These are phyloP conservation scores for Plenodomus tracheiphilus DNA, from an alignment of 2,329 filamentous ascomycete species.

Conservation along the genomic window DNA sequence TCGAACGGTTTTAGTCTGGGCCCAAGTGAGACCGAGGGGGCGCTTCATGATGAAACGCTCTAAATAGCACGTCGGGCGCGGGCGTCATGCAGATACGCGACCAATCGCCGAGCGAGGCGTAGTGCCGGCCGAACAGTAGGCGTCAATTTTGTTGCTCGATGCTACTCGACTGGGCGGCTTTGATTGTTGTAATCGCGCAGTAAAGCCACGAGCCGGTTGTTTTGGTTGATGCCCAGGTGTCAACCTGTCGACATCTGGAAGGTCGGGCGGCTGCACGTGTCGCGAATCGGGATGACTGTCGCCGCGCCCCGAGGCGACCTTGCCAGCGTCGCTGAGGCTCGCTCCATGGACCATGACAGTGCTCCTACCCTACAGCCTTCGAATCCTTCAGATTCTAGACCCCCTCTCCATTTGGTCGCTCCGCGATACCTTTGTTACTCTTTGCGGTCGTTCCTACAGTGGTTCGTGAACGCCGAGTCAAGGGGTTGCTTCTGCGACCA, in stretches of 20 bases:
- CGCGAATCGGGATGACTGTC: no score
- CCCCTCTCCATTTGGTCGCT: slow-evolving; percentile 4
- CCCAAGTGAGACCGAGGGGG: slow-evolving; percentile 22
- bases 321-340: no score
- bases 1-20: slow-evolving; percentile 16
- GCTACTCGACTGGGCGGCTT: slow-evolving; percentile 9
- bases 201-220: slow-evolving; percentile 4
- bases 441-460: slow-evolving; percentile 8
- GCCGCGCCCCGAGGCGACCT: slow-evolving; percentile 6
- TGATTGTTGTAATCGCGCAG: slow-evolving; percentile 1
- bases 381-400: slow-evolving; percentile 8
- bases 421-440: slow-evolving; percentile 5
- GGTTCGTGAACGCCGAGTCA: slow-evolving; percentile 9
- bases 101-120: slow-evolving; percentile 16
- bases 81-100: slow-evolving; percentile 29
- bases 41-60: slow-evolving; percentile 35
- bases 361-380: neutral
- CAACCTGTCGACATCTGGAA: no score
- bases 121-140: slow-evolving; percentile 8
- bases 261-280: no score
- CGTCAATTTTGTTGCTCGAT: slow-evolving; percentile 19
- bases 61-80: slow-evolving; percentile 21
- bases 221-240: no score
- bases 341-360: neutral
- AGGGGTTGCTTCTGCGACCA: slow-evolving; percentile 14